These are phyloP conservation scores for Penicillium canariense DNA, from an alignment of 495 filamentous ascomycete species.

Conservation along the genomic window DNA sequence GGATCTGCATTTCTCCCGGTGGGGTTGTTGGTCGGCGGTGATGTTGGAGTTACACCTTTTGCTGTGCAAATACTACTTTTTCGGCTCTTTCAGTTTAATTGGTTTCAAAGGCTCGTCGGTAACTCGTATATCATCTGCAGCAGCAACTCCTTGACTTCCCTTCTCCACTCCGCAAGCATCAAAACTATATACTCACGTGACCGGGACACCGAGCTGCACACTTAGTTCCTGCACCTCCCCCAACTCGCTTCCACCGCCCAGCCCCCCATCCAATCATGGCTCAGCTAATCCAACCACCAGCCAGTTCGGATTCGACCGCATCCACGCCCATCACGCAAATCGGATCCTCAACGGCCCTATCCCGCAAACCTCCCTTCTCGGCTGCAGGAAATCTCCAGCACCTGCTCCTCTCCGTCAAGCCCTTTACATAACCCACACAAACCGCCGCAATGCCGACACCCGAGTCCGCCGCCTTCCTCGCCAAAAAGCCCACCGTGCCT, in stretches of 20 bases:
- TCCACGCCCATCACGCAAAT: slow-evolving; percentile 7
- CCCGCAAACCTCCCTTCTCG: not conserved
- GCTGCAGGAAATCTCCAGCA: not conserved
- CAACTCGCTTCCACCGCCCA: slow-evolving; percentile 18
- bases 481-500: slow-evolving; percentile 89
- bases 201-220: slow-evolving; percentile 7
- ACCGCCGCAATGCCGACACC: slow-evolving; percentile 71
- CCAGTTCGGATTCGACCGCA: slow-evolving; percentile 21
- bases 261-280: slow-evolving; percentile 19
- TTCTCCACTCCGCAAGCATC: not conserved
- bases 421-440: not conserved
- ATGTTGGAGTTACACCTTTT: not conserved
- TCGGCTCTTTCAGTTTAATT: not conserved
- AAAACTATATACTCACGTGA: slow-evolving; percentile 3
- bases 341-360: slow-evolving; percentile 9
- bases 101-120: too few species aligned
- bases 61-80: not conserved
- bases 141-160: not conserved
- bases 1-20: slow-evolving; percentile 3
- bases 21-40: not conserved
- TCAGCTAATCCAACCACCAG: slow-evolving; percentile 23
- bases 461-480: slow-evolving; percentile 88
- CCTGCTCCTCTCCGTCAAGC: not conserved
- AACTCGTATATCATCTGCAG: too few species aligned
- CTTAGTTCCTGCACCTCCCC: not conserved